Percentiles rank a stretch among this genome's conserved stretches.
phyloP scores from a whole-genome alignment of 2,329 filamentous ascomycete species.

The Oidium heveae region DNA sequence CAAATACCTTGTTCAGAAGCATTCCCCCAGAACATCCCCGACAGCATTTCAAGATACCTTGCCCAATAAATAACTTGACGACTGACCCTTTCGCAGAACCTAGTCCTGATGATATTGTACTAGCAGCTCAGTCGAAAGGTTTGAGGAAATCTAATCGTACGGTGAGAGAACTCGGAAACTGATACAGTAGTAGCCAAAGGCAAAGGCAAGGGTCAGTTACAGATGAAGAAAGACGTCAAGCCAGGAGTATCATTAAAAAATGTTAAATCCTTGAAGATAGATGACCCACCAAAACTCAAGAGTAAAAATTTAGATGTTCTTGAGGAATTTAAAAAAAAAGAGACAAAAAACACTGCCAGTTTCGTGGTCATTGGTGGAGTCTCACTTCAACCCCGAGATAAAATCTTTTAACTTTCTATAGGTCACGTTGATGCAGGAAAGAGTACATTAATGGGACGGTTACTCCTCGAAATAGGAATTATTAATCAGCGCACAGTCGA shows the following conservation, averaged over 20 bases:
- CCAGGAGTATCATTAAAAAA: slow-evolving; percentile 19
- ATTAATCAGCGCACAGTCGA: slow-evolving; percentile 75
- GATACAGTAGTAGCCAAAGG: slow-evolving; percentile 19
- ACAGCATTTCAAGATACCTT: slow-evolving; percentile 17
- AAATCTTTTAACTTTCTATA: slow-evolving; percentile 14
- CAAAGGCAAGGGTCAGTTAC: slow-evolving; percentile 16
- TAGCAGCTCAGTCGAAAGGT: slow-evolving; percentile 75
- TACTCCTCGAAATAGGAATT: slow-evolving; percentile 69
- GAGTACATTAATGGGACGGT: slow-evolving; percentile 88
- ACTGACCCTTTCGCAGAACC: slow-evolving; percentile 52
- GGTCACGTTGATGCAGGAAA: slow-evolving; percentile 96
- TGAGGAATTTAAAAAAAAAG: slow-evolving; percentile 50
- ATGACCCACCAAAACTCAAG: slow-evolving; percentile 27
- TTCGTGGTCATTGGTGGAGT: slow-evolving; percentile 68
- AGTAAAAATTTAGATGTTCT: slow-evolving; percentile 69
- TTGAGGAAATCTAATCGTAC: slow-evolving; percentile 20
- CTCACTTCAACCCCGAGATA: background rate
- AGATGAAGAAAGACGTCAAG: slow-evolving; percentile 18
- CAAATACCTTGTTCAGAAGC: slow-evolving; percentile 19
- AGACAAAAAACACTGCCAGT: slow-evolving; percentile 57
- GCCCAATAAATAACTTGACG: slow-evolving; percentile 15
- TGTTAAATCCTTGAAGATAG: slow-evolving; percentile 21
- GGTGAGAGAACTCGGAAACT: slow-evolving; percentile 11
- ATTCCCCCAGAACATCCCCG: slow-evolving; percentile 3
- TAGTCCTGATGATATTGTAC: slow-evolving; percentile 76